A percentile compares a stretch with the other conserved stretches of the same genome.
Evolutionary conservation across 257 asterid genomes (phyloP).

Genomic region (Solanum ossicruentum): DNA sequence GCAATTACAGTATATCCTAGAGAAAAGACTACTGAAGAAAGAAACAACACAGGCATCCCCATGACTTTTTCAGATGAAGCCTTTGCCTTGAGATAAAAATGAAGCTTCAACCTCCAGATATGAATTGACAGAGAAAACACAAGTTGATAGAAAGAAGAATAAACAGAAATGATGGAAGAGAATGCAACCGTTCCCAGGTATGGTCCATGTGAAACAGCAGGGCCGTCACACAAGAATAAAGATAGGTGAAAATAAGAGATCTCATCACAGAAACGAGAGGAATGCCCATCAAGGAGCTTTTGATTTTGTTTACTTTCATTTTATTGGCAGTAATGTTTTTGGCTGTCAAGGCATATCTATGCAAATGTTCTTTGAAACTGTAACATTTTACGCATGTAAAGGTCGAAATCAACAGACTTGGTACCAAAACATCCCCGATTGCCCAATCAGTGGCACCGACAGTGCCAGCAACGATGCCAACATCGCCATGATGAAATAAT

Average conservation of each 20-base stretch:
- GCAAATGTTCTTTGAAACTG: slow-evolving; percentile 56
- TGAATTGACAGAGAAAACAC: slow-evolving; percentile 70
- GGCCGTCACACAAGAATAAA: slow-evolving; percentile 61
- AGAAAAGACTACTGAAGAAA: slow-evolving; percentile 87
- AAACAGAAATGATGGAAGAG: slow-evolving; percentile 54
- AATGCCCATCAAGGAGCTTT: slow-evolving; percentile 78
- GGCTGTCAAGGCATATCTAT: slow-evolving; percentile 39
- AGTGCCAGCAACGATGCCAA: slow-evolving; percentile 56
- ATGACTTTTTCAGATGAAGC: slow-evolving; percentile 86
- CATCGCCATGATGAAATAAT: slow-evolving; percentile 74
- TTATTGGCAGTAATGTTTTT: too few relatives aligned
- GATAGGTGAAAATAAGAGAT: slow-evolving; percentile 69
- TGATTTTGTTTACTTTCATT: not conserved
- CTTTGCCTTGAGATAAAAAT: slow-evolving; percentile 53
- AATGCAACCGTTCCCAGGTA: slow-evolving; percentile 73
- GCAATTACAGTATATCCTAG: slow-evolving; percentile 89
- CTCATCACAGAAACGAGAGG: slow-evolving; percentile 81
- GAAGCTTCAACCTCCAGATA: slow-evolving; percentile 70
- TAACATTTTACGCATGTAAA: slow-evolving; percentile 69
- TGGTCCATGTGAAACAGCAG: slow-evolving; percentile 66
- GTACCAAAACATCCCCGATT: slow-evolving; percentile 54
- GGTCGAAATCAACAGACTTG: slow-evolving; percentile 54
- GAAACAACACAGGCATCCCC: slow-evolving; percentile 95
- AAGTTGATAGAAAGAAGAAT: slow-evolving; percentile 71
- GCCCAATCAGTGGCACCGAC: slow-evolving; percentile 65